Base-by-base conservation (phyloP, 2,329 filamentous ascomycete genomes). In the Apiospora malaysiana region DNA sequence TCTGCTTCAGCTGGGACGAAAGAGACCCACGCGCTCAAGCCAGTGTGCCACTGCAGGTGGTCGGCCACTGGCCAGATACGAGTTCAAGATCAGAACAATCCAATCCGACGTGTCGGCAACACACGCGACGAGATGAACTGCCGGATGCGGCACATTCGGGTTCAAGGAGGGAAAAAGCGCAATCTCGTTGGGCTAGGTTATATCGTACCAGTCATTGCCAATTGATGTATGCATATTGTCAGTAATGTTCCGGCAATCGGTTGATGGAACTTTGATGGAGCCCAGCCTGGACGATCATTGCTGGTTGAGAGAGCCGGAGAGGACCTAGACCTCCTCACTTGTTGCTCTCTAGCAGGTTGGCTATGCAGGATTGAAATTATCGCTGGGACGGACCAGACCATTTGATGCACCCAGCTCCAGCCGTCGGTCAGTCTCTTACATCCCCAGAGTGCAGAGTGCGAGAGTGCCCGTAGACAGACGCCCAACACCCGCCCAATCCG, bases 301-400 rank as follows among this genome's bases (percentile, higher is more conserved):
- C 56, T 21, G 4, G 32, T 63, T 63, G n/a, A 32, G 21, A 63
- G 56, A 40, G 12, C 40, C 56, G 56, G 32, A 40, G 16, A 63
- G 18, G 56, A 63, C 56, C 56, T 63, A 63, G 56, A 63, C 32
- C 56, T 63, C 37, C 21, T 63, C 32, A 40, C 56, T 63, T 63
- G 32, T 10, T 63, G 18, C 40, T 40, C 16, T 23, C 32, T 40
- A 56, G 51, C 27, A 63, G 56, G 56, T 18, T 63, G 56, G 56
- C 32, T 63, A 40, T 63, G 32, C 56, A 40, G 10, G 18, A 63
- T 40, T 37, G 21, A 63, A 40, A 40, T 59, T 40, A 21, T 40
- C 32, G 32, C 32, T 63, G 32, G 27, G 21, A 63, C 32, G 21
- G 51, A 40, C 56, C 27, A 63, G 21, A 21, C 27, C 27, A 25